phyloP scores from a whole-genome alignment of 1,284 basidiomycete species.

The Cutaneotrichosporon cyanovorans region DNA sequence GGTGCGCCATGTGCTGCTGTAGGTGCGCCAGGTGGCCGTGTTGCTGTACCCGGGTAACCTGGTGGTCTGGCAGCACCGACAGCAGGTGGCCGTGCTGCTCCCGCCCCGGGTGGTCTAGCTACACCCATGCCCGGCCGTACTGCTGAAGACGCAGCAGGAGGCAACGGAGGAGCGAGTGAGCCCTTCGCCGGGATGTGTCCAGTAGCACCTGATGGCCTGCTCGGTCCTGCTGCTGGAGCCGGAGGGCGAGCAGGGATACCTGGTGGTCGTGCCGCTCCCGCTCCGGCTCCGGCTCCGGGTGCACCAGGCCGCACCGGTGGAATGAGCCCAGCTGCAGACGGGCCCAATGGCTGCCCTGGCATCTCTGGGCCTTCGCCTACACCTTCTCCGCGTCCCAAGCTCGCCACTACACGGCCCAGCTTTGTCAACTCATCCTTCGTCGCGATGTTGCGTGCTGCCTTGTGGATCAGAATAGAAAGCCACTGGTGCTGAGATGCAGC shows the following conservation, averaged over 20 bases:
- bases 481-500: constrained; percentile 36
- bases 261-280: neutral
- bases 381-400: constrained; percentile 31
- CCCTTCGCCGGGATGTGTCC: too few species aligned
- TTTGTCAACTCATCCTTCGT: constrained; percentile 40
- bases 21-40: too few species aligned
- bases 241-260: constrained; percentile 4
- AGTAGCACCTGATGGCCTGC: neutral
- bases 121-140: neutral
- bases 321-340: neutral
- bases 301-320: constrained; percentile 4
- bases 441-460: constrained; percentile 38
- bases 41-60: too few species aligned
- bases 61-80: neutral
- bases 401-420: constrained; percentile 33
- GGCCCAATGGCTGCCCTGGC: neutral
- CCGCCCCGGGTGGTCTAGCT: neutral
- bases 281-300: neutral
- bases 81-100: constrained; percentile 1
- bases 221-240: neutral
- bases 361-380: constrained; percentile 18
- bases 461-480: constrained; percentile 41
- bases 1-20: too few species aligned
- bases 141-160: neutral
- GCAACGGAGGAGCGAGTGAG: too few species aligned